Base-by-base conservation (phyloP, 225 moss, liverwort and hornwort genomes). In the Neckera pumila region DNA sequence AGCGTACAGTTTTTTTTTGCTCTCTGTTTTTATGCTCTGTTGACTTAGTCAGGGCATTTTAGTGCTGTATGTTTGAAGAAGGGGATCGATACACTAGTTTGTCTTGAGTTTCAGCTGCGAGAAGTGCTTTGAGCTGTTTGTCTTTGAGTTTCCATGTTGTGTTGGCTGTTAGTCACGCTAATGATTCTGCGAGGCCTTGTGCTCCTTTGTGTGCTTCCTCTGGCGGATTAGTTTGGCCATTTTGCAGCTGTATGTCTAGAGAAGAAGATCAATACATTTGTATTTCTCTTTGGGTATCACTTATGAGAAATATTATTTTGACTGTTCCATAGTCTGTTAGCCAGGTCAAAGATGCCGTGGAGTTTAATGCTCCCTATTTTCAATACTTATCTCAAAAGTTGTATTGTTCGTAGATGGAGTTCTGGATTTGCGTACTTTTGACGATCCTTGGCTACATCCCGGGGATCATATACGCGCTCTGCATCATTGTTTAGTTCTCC, bases 361-460 rank as follows among this genome's bases (percentile, higher is more conserved):
- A 64, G 43, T 45, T 22, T 20, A 20, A 54, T 54, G 63, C 26
- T 74, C 22, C 21, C 27, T 67, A 21, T 23, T 69, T 54, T 4
- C 54, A 9, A 8, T 83, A 69, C 69, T 83, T 40, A 83, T 12
- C 66, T 53, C 14, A 13, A 34, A 67, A 38, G 22, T 62, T 83
- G n/a, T 69, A 17, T 56, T 40, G 54, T 54, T 28, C 17, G 47
- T 67, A 92, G 92, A 33, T 63, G 47, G 92, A 92, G 81, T 92
- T 92, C 63, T 92, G 92, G 92, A 90, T 92, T 47, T 92, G 92
- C 63, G 86, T 92, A 33, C 21, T 92, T 7, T 19, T 92, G 76
- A 92, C 92, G n/a, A 92, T 92, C 57, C 86, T 92, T 33, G 92
- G 92, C 38, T 92, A 92, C 57, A 36, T 92, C 30, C 92, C 92